phyloP scores from a whole-genome alignment of 1,284 basidiomycete species.

The Cystobasidium sp. region DNA sequence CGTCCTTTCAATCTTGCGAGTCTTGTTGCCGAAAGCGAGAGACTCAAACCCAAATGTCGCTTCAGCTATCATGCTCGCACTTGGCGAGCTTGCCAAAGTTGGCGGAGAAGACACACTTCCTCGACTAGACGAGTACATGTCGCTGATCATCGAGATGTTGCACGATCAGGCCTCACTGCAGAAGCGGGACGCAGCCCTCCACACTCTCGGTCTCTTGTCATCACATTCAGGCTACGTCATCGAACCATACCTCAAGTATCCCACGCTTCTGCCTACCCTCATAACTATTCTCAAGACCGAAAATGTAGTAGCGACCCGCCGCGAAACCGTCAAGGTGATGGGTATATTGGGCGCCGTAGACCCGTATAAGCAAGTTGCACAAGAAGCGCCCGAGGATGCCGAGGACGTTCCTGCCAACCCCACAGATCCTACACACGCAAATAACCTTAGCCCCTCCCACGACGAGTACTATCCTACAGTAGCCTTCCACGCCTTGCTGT shows the following conservation, averaged over 20 bases:
- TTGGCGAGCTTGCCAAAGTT: slow-evolving; percentile 91
- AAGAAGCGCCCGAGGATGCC: slow-evolving; percentile 31
- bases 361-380: slow-evolving; percentile 76
- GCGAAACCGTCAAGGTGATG: slow-evolving; percentile 89
- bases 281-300: slow-evolving; percentile 88
- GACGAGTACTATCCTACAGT: slow-evolving; percentile 99
- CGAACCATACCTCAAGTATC: slow-evolving; percentile 85
- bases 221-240: slow-evolving; percentile 96
- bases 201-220: slow-evolving; percentile 92
- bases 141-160: slow-evolving; percentile 84
- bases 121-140: slow-evolving; percentile 84
- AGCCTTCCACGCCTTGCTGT: slow-evolving; percentile 85
- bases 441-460: slow-evolving; percentile 60
- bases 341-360: slow-evolving; percentile 97
- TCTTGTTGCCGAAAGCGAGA: slow-evolving; percentile 84
- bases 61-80: slow-evolving; percentile 88
- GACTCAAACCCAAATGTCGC: slow-evolving; percentile 86
- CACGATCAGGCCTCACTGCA: slow-evolving; percentile 76
- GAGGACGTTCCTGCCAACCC: slow-evolving; percentile 54
- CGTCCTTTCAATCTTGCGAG: slow-evolving; percentile 91
- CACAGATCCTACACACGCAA: slow-evolving; percentile 64
- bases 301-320: slow-evolving; percentile 68
- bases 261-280: slow-evolving; percentile 83
- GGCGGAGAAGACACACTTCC: slow-evolving; percentile 89
- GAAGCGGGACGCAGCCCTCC: slow-evolving; percentile 91